Evolutionary conservation across 306 rosid genomes (phyloP), one percentile per base, ranked within the genome.

Genomic region (Phaseolus lunatus): DNA sequence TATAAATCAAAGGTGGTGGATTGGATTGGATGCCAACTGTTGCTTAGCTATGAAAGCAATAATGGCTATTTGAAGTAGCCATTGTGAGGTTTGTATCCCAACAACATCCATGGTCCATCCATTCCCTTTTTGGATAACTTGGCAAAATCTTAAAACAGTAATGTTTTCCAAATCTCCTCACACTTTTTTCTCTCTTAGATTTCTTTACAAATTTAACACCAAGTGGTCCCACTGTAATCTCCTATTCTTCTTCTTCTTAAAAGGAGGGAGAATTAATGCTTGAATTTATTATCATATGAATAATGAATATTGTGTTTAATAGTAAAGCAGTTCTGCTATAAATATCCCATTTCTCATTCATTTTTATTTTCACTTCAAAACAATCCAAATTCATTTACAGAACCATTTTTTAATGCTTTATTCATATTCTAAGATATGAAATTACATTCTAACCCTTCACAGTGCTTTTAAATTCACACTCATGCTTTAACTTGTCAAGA

Each of bases 11-110:
- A 41, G 45, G 45, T 41, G 16, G 48, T 41, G n/a, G n/a, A n/a
- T n/a, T n/a, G 78, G 72, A 64, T 64, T 35, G 45, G 23, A 67
- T 45, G 53, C 43, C 78, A 76, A 61, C 73, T 76, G 81, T 81
- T 76, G 52, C 81, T 49, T 59, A 75, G 81, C 81, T 75, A 75
- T 81, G 81, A 61, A 39, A 26, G 81, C 44, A 68, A 69, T 81
- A 26, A 81, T 68, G 61, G 76, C 85, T 69, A 69, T 59, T 45
- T 41, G 61, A 75, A 56, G 45, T 76, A 70, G 81, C 52, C 31
- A 74, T 57, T 63, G 47, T 80, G 64, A 41, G 76, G 20, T 56
- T 73, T 31, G 10, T 66, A 66, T 45, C 22, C 52, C 52, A 39
- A 39, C 64, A 69, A 44, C 66, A 67, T 75, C 67, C 49, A 67